These are phyloP conservation scores for Paecilomyces dactylethromorphus DNA, from an alignment of 2,329 filamentous ascomycete species.

Conservation along the genomic window DNA sequence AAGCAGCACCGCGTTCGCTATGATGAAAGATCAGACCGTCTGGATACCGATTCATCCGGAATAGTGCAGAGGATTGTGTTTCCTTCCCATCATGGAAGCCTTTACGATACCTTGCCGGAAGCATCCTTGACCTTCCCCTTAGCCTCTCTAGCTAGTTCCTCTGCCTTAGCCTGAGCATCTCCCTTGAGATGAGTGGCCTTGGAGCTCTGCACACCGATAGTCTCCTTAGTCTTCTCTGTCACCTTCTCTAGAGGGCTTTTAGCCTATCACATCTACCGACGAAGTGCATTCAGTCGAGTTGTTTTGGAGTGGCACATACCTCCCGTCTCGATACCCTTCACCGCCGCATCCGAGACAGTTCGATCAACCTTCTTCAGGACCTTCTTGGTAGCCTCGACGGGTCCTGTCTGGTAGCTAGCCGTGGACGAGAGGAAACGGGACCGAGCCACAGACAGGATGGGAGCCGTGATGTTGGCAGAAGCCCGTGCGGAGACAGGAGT, in stretches of 20 bases:
- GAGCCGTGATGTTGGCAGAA: conserved; percentile 9
- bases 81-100: conserved; percentile 7
- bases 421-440: conserved; percentile 47
- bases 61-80: neutral
- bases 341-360: conserved; percentile 47
- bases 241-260: conserved; percentile 40
- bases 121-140: conserved; percentile 29
- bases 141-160: conserved; percentile 17
- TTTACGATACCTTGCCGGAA: neutral
- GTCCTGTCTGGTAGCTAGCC: conserved; percentile 41
- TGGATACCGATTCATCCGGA: neutral
- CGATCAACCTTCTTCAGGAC: conserved; percentile 53
- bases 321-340: conserved; percentile 58
- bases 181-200: conserved; percentile 34
- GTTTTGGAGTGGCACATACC: conserved; percentile 40
- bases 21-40: conserved; percentile 5
- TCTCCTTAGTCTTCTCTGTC: conserved; percentile 38
- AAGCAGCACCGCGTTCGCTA: neutral
- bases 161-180: conserved; percentile 26
- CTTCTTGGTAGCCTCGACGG: conserved; percentile 52
- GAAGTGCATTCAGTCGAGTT: neutral
- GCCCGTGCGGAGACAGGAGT: conserved; percentile 21
- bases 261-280: neutral
- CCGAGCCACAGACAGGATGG: conserved; percentile 11
- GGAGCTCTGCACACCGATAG: conserved; percentile 34